Base-by-base conservation (phyloP, 805 yeast genomes). In the Nakazawaea sp. region DNA sequence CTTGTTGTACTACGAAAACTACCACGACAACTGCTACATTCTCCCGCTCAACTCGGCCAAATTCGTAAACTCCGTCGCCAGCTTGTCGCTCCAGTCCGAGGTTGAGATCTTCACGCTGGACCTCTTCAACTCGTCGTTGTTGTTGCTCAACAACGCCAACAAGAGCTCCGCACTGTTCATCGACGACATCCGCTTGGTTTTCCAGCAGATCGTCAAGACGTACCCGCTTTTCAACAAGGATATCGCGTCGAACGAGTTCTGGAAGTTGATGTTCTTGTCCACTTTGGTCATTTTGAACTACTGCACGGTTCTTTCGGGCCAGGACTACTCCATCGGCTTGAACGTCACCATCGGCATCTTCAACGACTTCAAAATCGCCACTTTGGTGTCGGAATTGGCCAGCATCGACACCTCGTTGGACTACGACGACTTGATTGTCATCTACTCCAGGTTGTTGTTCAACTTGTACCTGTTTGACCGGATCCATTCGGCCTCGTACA, bases 301-400 rank as follows among this genome's bases (percentile, higher is more conserved):
- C 48, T 58, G 75, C 8, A 65, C 78, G 8, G 57, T 78, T 2
- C 58, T 78, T 28, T 70, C 77, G 18, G 88, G 89, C 0, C 74
- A 72, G 36, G 64, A 68, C 25, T 76, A 72, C 48, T 72, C 83
- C 5, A 57, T 76, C 27, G 78, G 80, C 1, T 61, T 81, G 20
- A 66, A 76, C 3, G 59, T 70, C 40, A 62, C 81, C 1, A 63
- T 69, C 11, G 58, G 78, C 1, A 63, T 77, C 11, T 72, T 78
- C 49, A 74, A 74, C 50, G 86, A 78, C 46, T 70, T 75, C 53
- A 68, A 68, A 43, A 55, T 80, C 7, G 63, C 64, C 50, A 49
- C 70, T 49, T 36, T 59, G 63, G 33, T 60, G 65, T 20, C 10
- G 17, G 32, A 32, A 18, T 25, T 45, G 16, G 45, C 44, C 17